Percentiles rank a stretch among this genome's conserved stretches.
Conservation (phyloP, 176 grass and related monocot genomes). For the Cocos nucifera region DNA sequence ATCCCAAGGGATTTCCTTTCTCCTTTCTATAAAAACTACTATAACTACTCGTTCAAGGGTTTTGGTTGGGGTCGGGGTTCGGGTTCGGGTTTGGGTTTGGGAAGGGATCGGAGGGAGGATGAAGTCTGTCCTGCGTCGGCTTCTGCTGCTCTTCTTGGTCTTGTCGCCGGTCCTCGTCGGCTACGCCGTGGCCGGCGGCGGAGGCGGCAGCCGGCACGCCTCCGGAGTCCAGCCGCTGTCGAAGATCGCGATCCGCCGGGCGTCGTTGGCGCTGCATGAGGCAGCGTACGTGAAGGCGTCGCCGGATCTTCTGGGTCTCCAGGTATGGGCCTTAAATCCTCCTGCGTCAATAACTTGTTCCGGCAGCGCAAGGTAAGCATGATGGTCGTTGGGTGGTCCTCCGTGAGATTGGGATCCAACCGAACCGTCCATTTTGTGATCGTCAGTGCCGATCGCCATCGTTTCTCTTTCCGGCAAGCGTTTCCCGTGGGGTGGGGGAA, state of each 20-base stretch:
- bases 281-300: constrained; percentile 42
- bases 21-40: no score
- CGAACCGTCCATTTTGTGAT: no score
- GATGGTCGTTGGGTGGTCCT: neutral
- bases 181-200: neutral
- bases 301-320: constrained; percentile 38
- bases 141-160: neutral
- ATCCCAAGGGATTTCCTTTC: no score
- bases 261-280: constrained; percentile 26
- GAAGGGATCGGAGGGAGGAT: no score
- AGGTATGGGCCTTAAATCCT: constrained; percentile 23
- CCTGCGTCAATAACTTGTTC: neutral
- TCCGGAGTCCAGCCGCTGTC: constrained; percentile 62
- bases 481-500: no score
- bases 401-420: no score
- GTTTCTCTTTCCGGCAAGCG: no score
- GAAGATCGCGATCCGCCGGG: constrained; percentile 52
- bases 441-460: no score
- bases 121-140: no score
- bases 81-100: no score
- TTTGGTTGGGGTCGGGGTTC: no score
- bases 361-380: neutral
- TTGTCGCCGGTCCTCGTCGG: neutral
- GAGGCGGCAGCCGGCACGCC: neutral
- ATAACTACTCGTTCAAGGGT: no score